Percentiles rank a stretch among this genome's conserved stretches.
Conservation (phyloP, 106 monocot genomes). For the Phalaenopsis equestris region DNA sequence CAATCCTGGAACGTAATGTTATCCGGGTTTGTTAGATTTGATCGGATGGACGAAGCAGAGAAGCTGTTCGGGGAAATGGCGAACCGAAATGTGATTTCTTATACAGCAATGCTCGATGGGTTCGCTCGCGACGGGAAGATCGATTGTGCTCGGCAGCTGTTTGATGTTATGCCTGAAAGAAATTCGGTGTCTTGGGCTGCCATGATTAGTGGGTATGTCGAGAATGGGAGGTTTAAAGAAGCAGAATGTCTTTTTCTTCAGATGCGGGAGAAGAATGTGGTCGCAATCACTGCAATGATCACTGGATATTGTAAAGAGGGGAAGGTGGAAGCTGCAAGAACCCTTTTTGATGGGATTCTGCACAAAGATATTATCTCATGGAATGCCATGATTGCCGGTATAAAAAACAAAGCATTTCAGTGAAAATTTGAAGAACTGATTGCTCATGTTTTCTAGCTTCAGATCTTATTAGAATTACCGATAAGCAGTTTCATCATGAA, state of each 20-base stretch:
- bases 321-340: slow-evolving; percentile 29
- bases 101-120: slow-evolving; percentile 54
- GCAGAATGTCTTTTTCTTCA: slow-evolving; percentile 29
- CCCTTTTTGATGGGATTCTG: slow-evolving; percentile 37
- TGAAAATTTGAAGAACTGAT: background rate
- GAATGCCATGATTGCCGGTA: slow-evolving; percentile 68
- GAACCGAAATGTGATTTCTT: slow-evolving; percentile 45
- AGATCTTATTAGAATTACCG: background rate
- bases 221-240: slow-evolving; percentile 33
- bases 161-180: slow-evolving; percentile 36
- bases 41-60: slow-evolving; percentile 28
- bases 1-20: slow-evolving; percentile 60
- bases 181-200: slow-evolving; percentile 43
- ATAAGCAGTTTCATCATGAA: background rate
- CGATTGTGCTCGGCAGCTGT: slow-evolving; percentile 26
- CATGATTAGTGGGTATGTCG: slow-evolving; percentile 52
- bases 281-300: slow-evolving; percentile 45
- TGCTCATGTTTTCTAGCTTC: background rate
- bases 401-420: background rate
- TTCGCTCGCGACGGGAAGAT: slow-evolving; percentile 27
- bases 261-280: slow-evolving; percentile 54
- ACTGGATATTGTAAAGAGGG: slow-evolving; percentile 45
- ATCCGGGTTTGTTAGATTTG: slow-evolving; percentile 41
- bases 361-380: slow-evolving; percentile 50
- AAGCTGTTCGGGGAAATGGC: slow-evolving; percentile 43